A percentile compares a stretch with the other conserved stretches of the same genome.
phyloP scores from a whole-genome alignment of 2,329 filamentous ascomycete species.

The Colletotrichum aenigma region DNA sequence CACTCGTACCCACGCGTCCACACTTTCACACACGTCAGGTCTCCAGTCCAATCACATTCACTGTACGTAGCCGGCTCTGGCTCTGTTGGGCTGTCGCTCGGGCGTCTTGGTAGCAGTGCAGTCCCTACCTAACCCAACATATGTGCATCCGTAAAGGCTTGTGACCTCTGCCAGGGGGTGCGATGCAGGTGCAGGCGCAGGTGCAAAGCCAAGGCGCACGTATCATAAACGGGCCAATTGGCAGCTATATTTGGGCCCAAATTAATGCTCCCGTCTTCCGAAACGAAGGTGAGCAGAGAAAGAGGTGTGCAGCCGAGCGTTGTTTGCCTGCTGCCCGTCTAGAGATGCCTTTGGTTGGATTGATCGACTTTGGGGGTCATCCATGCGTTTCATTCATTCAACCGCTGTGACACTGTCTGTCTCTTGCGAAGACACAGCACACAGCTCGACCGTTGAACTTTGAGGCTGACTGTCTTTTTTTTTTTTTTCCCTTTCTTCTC shows the following conservation, averaged over 20 bases:
- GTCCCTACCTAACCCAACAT: neutral
- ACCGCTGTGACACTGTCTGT: neutral
- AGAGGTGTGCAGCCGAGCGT: neutral
- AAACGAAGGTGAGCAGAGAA: conserved; percentile 1
- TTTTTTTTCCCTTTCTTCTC: neutral
- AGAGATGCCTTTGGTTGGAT: neutral
- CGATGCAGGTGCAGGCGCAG: neutral
- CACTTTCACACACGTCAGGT: neutral
- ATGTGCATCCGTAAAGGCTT: neutral
- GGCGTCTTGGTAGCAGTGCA: neutral
- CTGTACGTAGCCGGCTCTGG: neutral
- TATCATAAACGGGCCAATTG: conserved; percentile 5
- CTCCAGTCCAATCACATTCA: neutral
- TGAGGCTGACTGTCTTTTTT: neutral
- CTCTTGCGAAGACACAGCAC: neutral
- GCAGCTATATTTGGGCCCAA: conserved; percentile 9
- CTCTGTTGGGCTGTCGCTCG: neutral
- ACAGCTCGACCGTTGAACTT: neutral
- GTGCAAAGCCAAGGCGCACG: neutral
- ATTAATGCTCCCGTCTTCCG: conserved; percentile 16
- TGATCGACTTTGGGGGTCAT: neutral
- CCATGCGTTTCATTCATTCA: conserved; percentile 10
- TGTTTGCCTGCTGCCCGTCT: neutral
- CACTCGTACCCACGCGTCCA: neutral
- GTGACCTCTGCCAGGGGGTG: neutral